These are phyloP conservation scores for Solanum tacnaense DNA, from an alignment of 257 asterid genomes.

Conservation along the genomic window DNA sequence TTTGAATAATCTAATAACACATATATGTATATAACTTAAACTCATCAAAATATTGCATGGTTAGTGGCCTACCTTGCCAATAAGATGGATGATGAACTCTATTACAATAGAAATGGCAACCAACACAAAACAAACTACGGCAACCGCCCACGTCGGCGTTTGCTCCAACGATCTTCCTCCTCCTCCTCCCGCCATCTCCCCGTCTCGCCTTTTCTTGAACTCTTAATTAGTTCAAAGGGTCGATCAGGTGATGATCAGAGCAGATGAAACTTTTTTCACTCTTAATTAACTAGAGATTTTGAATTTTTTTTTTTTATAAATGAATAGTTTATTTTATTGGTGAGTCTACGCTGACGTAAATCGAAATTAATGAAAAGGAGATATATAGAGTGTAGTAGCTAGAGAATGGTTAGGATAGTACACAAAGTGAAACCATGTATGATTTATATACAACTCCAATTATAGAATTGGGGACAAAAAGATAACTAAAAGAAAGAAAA, in stretches of 20 bases:
- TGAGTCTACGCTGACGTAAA: neutral
- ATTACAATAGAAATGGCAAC: conserved; percentile 61
- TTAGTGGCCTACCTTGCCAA: conserved; percentile 45
- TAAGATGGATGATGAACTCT: conserved; percentile 57
- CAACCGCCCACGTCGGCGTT: conserved; percentile 95
- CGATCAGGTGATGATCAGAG: neutral
- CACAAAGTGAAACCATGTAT: neutral
- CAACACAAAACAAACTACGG: conserved; percentile 61
- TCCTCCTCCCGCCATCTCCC: conserved; percentile 56
- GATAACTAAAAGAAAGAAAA: neutral
- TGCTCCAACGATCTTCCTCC: conserved; percentile 68
- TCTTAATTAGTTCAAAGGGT: neutral
- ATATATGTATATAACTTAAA: neutral
- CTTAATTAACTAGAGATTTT: neutral
- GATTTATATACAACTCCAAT: neutral
- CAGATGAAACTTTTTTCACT: neutral
- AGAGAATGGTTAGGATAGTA: neutral
- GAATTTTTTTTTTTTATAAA: rapidly evolving
- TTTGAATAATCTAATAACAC: neutral
- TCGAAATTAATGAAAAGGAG: neutral
- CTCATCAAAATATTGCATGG: neutral
- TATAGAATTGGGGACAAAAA: neutral
- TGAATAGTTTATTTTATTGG: neutral
- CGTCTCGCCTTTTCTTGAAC: neutral
- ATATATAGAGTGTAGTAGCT: neutral